phyloP scores from a whole-genome alignment of 305 asterid species.

The Fraxinus latifolia region DNA sequence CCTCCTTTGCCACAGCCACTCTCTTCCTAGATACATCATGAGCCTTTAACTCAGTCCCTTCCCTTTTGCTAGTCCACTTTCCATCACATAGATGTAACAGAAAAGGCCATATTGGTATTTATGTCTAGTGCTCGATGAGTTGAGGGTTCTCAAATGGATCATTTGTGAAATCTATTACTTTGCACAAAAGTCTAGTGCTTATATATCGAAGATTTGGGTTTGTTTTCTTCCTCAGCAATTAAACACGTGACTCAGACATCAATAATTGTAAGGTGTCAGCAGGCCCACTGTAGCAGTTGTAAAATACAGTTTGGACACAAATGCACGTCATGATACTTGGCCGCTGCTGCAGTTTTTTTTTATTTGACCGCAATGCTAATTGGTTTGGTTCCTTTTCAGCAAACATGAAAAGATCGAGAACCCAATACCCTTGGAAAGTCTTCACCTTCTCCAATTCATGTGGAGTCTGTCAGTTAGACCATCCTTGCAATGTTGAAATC shows the following conservation, averaged over 20 bases:
- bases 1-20: neutral
- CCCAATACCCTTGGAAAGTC: neutral
- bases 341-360: neutral
- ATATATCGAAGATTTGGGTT: neutral
- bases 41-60: neutral
- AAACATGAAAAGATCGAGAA: neutral
- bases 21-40: neutral
- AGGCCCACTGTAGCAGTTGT: neutral
- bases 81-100: neutral
- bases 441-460: neutral
- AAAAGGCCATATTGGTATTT: neutral
- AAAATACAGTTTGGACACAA: neutral
- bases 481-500: slow-evolving; percentile 1
- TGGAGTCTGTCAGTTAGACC: neutral
- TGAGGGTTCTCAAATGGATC: neutral
- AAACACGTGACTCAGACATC: neutral
- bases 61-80: neutral
- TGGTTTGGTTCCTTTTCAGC: neutral
- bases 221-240: neutral
- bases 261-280: neutral
- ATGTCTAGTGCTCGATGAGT: neutral
- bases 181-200: neutral
- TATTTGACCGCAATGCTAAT: neutral
- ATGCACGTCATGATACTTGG: neutral
- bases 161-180: neutral